Conservation (phyloP, 106 monocot genomes). For the Posidonia australis region DNA sequence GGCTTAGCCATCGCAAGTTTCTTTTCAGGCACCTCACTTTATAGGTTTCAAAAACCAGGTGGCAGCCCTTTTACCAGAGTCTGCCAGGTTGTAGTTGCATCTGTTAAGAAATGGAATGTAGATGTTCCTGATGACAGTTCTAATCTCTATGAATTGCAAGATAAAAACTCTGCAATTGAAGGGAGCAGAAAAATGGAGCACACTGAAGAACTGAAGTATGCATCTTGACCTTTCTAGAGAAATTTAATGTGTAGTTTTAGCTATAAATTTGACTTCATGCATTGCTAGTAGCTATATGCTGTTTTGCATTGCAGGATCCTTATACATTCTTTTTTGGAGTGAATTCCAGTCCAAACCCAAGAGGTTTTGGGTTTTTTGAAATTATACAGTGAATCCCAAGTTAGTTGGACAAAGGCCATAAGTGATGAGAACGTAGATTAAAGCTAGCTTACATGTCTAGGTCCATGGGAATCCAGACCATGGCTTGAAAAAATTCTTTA, state of each 20-base stretch:
- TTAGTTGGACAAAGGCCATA: too few species aligned
- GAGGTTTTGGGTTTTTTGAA: too few species aligned
- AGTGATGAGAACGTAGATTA: too few species aligned
- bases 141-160: constrained; percentile 53
- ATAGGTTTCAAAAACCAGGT: constrained; percentile 73
- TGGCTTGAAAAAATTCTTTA: too few species aligned
- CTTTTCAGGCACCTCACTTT: constrained; percentile 53
- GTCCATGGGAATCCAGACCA: too few species aligned
- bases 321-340: too few species aligned
- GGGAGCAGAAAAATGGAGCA: constrained; percentile 88
- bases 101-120: constrained; percentile 49
- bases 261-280: too few species aligned
- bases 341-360: too few species aligned
- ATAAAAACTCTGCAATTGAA: constrained; percentile 64
- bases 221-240: not conserved
- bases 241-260: not conserved
- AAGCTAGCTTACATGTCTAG: too few species aligned
- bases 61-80: constrained; percentile 83
- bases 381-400: too few species aligned
- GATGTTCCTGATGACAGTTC: constrained; percentile 54
- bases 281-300: too few species aligned
- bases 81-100: constrained; percentile 77
- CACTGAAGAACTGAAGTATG: constrained; percentile 55
- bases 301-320: too few species aligned
- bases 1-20: constrained; percentile 63